These are phyloP conservation scores for Neonectria hederae DNA, from an alignment of 2,329 filamentous ascomycete species.

Conservation along the genomic window DNA sequence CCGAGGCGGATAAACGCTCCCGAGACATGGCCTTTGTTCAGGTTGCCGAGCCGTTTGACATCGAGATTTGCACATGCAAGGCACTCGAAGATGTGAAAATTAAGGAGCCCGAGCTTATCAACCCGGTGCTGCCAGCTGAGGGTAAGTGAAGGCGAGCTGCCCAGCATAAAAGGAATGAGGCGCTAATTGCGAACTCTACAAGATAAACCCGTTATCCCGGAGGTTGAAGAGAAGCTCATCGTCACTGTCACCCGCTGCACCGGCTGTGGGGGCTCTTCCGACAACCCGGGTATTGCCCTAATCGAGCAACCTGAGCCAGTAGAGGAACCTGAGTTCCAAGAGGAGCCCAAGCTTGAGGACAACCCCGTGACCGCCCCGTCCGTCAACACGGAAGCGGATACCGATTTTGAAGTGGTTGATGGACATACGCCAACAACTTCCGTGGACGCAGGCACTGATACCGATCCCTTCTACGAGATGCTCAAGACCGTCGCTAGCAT, in stretches of 20 bases:
- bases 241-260: background rate
- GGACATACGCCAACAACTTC: background rate
- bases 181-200: background rate
- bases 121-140: no score
- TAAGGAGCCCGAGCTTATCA: background rate
- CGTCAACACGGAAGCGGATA: background rate
- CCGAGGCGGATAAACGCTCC: background rate
- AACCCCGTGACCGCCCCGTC: background rate
- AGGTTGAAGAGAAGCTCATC: background rate
- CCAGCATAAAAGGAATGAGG: background rate
- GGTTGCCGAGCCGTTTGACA: conserved; percentile 14
- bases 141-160: conserved; percentile 3
- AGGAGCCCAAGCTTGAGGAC: background rate
- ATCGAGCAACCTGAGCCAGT: background rate
- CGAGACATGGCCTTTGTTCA: conserved; percentile 27
- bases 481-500: conserved; percentile 19
- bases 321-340: background rate
- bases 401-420: background rate
- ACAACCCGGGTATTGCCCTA: background rate
- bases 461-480: conserved; percentile 12
- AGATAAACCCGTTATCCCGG: background rate
- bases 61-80: conserved; percentile 18
- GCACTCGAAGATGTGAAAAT: conserved; percentile 2
- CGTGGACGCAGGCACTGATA: background rate
- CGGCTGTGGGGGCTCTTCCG: background rate